Conservation (phyloP, 1,284 basidiomycete genomes). For the Tilletia walkeri region DNA sequence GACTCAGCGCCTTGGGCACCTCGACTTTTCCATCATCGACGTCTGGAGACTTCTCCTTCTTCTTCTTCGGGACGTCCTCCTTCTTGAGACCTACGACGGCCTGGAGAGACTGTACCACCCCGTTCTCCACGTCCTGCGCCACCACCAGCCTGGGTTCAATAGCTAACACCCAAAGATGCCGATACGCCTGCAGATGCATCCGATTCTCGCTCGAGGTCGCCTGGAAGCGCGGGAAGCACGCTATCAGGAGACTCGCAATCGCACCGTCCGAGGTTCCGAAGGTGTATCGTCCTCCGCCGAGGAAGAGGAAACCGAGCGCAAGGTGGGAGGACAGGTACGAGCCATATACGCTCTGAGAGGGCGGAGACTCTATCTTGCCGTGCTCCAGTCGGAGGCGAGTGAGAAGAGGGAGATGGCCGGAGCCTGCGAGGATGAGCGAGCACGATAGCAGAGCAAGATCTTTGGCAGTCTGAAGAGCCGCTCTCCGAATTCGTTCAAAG, state of each 20-base stretch:
- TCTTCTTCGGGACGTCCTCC: not conserved
- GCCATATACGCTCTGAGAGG: constrained; percentile 64
- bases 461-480: constrained; percentile 81
- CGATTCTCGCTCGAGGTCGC: constrained; percentile 79
- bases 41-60: not conserved
- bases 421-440: constrained; percentile 96
- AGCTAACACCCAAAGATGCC: constrained; percentile 93
- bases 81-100: not conserved
- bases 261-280: constrained; percentile 87
- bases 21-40: no score
- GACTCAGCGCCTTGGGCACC: no score
- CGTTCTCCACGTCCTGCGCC: constrained; percentile 61
- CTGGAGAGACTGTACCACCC: constrained; percentile 28
- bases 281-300: constrained; percentile 88
- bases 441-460: constrained; percentile 81
- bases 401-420: constrained; percentile 85
- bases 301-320: constrained; percentile 86
- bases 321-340: constrained; percentile 87
- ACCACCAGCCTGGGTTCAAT: constrained; percentile 79
- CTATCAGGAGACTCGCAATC: constrained; percentile 80
- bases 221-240: constrained; percentile 85
- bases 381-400: constrained; percentile 85
- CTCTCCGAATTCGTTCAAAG: constrained; percentile 58
- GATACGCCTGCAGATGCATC: constrained; percentile 83
- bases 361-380: constrained; percentile 68